These are phyloP conservation scores for Lentinula novae-zelandiae DNA, from an alignment of 1,284 basidiomycete species.

Conservation along the genomic window DNA sequence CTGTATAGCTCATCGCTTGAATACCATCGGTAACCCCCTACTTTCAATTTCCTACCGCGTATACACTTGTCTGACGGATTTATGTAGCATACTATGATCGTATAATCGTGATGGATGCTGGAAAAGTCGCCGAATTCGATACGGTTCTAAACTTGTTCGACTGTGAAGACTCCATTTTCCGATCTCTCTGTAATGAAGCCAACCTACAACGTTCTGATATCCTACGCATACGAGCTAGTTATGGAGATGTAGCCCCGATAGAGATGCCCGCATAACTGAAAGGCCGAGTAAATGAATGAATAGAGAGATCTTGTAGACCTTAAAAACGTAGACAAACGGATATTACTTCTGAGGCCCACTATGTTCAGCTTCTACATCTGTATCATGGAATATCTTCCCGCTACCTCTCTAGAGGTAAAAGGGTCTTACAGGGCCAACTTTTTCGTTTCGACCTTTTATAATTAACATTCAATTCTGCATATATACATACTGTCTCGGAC, in stretches of 20 bases:
- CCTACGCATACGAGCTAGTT: conserved; percentile 31
- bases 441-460: too few relatives aligned
- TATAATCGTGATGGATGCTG: conserved; percentile 73
- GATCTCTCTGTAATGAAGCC: conserved; percentile 72
- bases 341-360: too few relatives aligned
- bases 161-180: conserved; percentile 67
- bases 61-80: not conserved
- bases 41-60: not conserved
- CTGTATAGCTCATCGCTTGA: conserved; percentile 75
- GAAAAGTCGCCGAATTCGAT: conserved; percentile 72
- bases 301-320: too few relatives aligned
- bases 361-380: too few relatives aligned
- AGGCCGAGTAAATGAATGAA: not conserved
- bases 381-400: too few relatives aligned
- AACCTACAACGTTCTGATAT: conserved; percentile 58
- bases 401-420: too few relatives aligned
- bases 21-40: conserved; percentile 57
- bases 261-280: not conserved
- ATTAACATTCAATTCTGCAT: too few relatives aligned
- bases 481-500: too few relatives aligned
- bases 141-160: conserved; percentile 76
- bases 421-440: too few relatives aligned
- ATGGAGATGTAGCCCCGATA: not conserved
- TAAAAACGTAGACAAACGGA: too few relatives aligned
- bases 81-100: conserved; percentile 66